These are phyloP conservation scores for Salix viminalis DNA, from an alignment of 345 rosid species.

Conservation along the genomic window DNA sequence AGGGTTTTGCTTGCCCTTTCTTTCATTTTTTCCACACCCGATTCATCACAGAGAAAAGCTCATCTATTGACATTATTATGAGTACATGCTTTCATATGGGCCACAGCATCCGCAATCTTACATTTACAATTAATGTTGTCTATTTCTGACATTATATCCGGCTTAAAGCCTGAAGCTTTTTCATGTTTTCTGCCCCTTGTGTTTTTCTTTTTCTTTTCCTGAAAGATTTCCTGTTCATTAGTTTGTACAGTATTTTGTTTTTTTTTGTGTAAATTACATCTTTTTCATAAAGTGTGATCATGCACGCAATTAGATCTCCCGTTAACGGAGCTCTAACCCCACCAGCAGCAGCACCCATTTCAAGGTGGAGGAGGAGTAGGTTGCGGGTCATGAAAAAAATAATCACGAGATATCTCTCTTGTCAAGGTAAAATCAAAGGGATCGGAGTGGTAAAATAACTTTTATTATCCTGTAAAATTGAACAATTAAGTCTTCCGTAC, in stretches of 20 bases:
- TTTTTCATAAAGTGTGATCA: background rate
- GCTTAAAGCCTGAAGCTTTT: background rate
- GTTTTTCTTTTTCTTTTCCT: background rate
- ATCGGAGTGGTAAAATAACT: background rate
- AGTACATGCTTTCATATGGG: background rate
- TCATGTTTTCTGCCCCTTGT: background rate
- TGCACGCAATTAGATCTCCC: background rate
- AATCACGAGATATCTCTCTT: too few species aligned
- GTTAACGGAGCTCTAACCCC: background rate
- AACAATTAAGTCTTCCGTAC: too few species aligned
- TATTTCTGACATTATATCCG: background rate
- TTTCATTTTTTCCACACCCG: background rate
- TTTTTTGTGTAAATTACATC: background rate
- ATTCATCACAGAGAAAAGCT: background rate
- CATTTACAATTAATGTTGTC: background rate
- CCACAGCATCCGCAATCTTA: background rate
- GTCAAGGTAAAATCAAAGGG: background rate
- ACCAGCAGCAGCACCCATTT: background rate
- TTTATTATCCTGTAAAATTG: background rate
- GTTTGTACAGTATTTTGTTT: background rate
- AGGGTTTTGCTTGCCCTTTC: constrained; percentile 20
- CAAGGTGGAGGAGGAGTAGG: too few species aligned
- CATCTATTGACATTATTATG: background rate
- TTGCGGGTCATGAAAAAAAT: too few species aligned
- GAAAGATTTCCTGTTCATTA: background rate